A percentile compares a stretch with the other conserved stretches of the same genome.
Evolutionary conservation across 1,284 basidiomycete genomes (phyloP).

Genomic region (Termitomyces sp.): DNA sequence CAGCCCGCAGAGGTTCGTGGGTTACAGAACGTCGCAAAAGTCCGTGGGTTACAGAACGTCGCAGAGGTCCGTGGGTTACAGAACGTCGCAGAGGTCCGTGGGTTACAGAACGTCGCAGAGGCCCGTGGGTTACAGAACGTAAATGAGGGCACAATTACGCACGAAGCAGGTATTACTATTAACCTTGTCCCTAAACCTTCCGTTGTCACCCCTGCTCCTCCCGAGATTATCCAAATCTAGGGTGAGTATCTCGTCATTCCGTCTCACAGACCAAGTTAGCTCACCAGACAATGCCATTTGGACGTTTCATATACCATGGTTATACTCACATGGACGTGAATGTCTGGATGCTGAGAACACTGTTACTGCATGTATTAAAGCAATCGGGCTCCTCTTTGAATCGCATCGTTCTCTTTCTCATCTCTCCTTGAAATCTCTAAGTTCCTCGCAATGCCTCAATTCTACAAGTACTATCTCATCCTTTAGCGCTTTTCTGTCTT

Average conservation of each 20-base stretch:
- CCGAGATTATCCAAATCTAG: background rate
- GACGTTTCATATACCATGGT: background rate
- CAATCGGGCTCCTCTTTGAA: background rate
- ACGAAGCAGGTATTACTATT: background rate
- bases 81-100: too few species aligned
- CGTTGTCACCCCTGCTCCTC: background rate
- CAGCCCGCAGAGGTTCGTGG: too few species aligned
- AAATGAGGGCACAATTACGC: background rate
- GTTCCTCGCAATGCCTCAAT: background rate
- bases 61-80: too few species aligned
- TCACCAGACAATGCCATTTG: background rate
- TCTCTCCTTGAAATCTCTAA: background rate
- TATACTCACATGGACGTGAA: background rate
- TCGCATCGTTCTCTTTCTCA: background rate
- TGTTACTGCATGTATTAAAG: background rate
- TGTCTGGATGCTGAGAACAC: background rate
- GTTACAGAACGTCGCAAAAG: too few species aligned
- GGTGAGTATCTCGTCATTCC: background rate
- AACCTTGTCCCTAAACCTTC: background rate
- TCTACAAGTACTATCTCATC: constrained; percentile 7
- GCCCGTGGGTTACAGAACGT: too few species aligned
- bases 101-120: too few species aligned
- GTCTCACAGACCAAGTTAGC: background rate
- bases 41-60: too few species aligned
- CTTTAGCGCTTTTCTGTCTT: background rate